Base-by-base conservation (phyloP, 2,329 filamentous ascomycete genomes). In the Tolypocladium pustulatum region DNA sequence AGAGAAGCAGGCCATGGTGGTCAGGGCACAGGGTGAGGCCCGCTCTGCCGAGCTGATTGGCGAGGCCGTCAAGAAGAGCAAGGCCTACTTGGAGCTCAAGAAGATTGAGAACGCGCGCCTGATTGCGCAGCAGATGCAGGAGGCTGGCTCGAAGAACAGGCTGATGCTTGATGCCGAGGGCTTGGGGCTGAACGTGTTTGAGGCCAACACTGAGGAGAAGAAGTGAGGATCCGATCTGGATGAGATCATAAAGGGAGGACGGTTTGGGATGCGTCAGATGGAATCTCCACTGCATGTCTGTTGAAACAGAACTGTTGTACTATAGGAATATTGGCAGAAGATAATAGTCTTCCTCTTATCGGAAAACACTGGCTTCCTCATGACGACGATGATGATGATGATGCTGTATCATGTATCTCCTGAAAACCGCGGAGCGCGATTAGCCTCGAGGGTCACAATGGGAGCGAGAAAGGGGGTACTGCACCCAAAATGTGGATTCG, bases 1-100 rank as follows among this genome's bases (percentile, higher is more conserved):
- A 78, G 94, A 99, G 83, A 99, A 99, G 82, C 94, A 99, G 78
- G 94, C 94, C 68, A 97, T 92, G 80, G 91, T 99, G 58, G 94
- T 99, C 71, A 91, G 91, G 77, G 94, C 94, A 4, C 94, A 97
- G 85, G 94, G 94, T 91, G 94, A 99, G 79, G 94, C 94, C 55
- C 90, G 94, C 65, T 97, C 94, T 43, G 94, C 94, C 54, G 92
- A 99, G 78, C 87, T 99, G 64, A 97, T 99, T 69, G 94, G 94
- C 76, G 94, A 99, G 57, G 94, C 94, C 62, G 96, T 99, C 86
- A 99, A 97, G 90, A 99, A 97, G 88, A 95, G 84, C 80, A 89
- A 92, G 78, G 89, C 91, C 64, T 99, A 99, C 74, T 85, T 99
- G 63, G 94, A 97, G 76, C 84, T 99, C 71, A 90, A 95, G 78